A percentile compares a stretch with the other conserved stretches of the same genome.
Conservation (phyloP, 768 basidiomycete species). For the Stropharia rugosoannulata region DNA sequence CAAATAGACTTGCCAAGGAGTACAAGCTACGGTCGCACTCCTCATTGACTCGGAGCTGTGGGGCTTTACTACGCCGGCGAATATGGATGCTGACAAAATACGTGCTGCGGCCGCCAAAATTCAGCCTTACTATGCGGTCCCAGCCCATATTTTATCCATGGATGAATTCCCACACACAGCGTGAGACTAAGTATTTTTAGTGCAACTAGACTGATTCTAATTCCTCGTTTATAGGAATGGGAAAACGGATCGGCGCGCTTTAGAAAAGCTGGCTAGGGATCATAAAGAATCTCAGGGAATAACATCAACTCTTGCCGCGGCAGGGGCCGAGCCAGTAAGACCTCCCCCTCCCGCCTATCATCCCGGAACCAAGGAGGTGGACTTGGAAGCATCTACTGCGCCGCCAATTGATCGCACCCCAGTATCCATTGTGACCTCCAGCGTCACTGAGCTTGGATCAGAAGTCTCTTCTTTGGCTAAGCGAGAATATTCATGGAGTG, state of each 20-base stretch:
- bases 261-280: constrained; percentile 36
- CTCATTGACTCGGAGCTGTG: constrained; percentile 52
- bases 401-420: constrained; percentile 2
- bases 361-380: constrained; percentile 8
- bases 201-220: constrained; percentile 1
- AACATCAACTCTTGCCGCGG: background rate
- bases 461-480: constrained; percentile 29
- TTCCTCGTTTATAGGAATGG: constrained; percentile 37
- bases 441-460: constrained; percentile 20
- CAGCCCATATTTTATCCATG: constrained; percentile 42
- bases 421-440: constrained; percentile 8
- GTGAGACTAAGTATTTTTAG: constrained; percentile 28
- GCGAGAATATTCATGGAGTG: constrained; percentile 46
- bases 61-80: constrained; percentile 51
- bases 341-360: constrained; percentile 14
- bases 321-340: constrained; percentile 3
- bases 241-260: constrained; percentile 48
- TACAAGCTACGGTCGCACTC: constrained; percentile 48
- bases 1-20: constrained; percentile 36
- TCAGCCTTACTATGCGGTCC: constrained; percentile 62
- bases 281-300: background rate
- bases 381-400: constrained; percentile 6
- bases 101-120: constrained; percentile 44
- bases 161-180: constrained; percentile 51
- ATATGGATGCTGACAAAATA: constrained; percentile 35